These are phyloP conservation scores for Zymoseptoria ardabiliae DNA, from an alignment of 2,329 filamentous ascomycete genomes.

Conservation along the genomic window DNA sequence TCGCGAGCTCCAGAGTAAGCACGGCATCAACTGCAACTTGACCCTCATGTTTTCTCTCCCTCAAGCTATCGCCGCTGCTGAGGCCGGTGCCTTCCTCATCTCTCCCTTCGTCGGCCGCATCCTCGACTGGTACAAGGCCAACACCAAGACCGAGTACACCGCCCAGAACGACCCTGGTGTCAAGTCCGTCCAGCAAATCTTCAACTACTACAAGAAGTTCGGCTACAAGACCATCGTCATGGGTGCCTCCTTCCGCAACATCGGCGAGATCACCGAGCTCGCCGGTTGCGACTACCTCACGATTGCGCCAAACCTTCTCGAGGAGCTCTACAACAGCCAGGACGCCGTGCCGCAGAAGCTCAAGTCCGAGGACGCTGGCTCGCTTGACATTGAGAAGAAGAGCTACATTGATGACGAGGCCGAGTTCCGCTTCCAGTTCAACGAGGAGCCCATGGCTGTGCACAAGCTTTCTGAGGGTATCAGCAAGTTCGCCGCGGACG, in stretches of 20 bases:
- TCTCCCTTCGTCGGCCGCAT: constrained; percentile 99
- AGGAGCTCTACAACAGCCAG: constrained; percentile 82
- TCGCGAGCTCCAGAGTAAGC: constrained; percentile 89
- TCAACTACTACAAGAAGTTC: constrained; percentile 99
- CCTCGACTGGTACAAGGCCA: constrained; percentile 98
- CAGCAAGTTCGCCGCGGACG: constrained; percentile 97
- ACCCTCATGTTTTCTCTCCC: constrained; percentile 96
- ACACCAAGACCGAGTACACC: constrained; percentile 86
- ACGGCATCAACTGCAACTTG: constrained; percentile 96
- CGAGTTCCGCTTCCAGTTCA: constrained; percentile 96
- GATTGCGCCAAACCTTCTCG: constrained; percentile 90
- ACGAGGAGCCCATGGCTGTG: constrained; percentile 98
- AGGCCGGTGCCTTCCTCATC: constrained; percentile 94
- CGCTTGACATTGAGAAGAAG: constrained; percentile 77
- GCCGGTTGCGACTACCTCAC: constrained; percentile 98
- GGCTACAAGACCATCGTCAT: constrained; percentile 99
- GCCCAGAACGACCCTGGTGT: constrained; percentile 93
- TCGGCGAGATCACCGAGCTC: constrained; percentile 94
- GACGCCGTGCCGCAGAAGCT: constrained; percentile 88
- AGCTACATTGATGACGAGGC: constrained; percentile 85
- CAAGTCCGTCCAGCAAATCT: constrained; percentile 85
- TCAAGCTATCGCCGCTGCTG: constrained; percentile 92
- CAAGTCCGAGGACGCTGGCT: constrained; percentile 56
- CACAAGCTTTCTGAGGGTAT: constrained; percentile 99
- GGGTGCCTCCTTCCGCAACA: constrained; percentile 96